Base-by-base conservation (phyloP, 1,284 basidiomycete species). In the Trichosporon sp. region DNA sequence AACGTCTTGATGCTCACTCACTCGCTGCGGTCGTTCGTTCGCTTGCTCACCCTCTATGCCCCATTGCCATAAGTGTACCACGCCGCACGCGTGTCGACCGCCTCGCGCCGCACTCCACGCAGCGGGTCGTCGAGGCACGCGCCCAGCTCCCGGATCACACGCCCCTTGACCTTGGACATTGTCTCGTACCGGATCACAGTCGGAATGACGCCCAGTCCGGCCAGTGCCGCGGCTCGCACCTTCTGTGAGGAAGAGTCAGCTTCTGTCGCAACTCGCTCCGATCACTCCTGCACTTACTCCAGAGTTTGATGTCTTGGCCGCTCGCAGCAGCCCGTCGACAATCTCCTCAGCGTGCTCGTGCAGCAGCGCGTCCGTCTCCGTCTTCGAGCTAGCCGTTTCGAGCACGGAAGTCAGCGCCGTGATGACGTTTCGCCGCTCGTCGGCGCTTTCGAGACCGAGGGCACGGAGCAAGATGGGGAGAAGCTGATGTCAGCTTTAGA, bases 401-500 rank as follows among this genome's bases (percentile, higher is more conserved):
- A 90, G 86, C 19, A 92, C 86, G 1, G 87, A 84, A 3, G 87
- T 84, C 32, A 99, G 83, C 1, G 89, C 90, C 60, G 89, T 86
- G 58, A 97, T 90, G 34, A 94, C 89, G 77, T 89, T 88, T 2
- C 85, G 83, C 19, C 91, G 86, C 63, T 95, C 87, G 23, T 85
- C 83, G 4, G 85, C 78, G 75, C 93, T 89, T 1, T 87, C 86
- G 1, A 96, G 81, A 37, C 89, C 85, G 7, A 99, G 85, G 1
- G 91, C 89, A 21, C 90, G 90, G 56, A 99, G 83, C 1, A 99
- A 84, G 16, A 98, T 83, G 0, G 95, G 94, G 69, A 97, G 86
- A 14, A 98, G 85, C 89, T 95, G 73, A 16, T 3, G 54, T 63
- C 21, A 65, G 62, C 37, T 19, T n/a, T n/a, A n/a, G n/a, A n/a